A percentile compares a stretch with the other conserved stretches of the same genome.
Evolutionary conservation across 345 rosid species (phyloP).

Genomic region (Draba incana): DNA sequence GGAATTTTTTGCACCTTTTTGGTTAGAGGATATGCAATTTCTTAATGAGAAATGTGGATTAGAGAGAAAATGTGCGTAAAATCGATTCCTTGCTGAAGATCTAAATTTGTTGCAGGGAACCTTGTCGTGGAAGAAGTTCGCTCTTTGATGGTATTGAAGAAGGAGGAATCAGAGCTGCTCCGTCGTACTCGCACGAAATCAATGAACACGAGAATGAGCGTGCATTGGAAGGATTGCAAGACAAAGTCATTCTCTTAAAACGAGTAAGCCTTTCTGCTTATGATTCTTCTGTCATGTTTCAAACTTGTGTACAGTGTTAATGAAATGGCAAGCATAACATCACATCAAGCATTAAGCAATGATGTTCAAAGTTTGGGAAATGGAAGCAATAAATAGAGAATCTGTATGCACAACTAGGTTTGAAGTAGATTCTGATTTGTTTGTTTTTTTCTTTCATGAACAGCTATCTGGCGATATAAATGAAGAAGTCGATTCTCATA

Average conservation of each 20-base stretch:
- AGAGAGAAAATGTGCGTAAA: conserved; percentile 72
- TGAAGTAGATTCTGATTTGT: conserved; percentile 16
- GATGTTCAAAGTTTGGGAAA: not conserved
- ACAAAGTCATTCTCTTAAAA: conserved; percentile 81
- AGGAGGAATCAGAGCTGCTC: conserved; percentile 89
- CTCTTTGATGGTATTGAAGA: conserved; percentile 95
- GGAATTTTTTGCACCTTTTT: not conserved
- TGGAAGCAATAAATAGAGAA: not conserved
- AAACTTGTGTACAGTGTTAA: not conserved
- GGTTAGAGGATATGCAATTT: conserved; percentile 79
- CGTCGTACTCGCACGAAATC: conserved; percentile 88
- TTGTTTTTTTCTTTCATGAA: conserved; percentile 6
- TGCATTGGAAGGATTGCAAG: conserved; percentile 94
- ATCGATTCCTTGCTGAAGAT: conserved; percentile 10
- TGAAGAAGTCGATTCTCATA: conserved; percentile 91
- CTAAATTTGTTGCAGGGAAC: conserved; percentile 54
- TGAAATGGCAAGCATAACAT: not conserved
- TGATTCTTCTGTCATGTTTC: not conserved
- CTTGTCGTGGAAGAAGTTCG: conserved; percentile 63
- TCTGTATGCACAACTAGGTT: not conserved
- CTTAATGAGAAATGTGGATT: conserved; percentile 71
- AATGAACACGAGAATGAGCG: conserved; percentile 92
- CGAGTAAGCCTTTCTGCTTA: conserved; percentile 56
- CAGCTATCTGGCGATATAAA: conserved; percentile 90
- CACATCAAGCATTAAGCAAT: not conserved